Base-by-base conservation (phyloP, 495 filamentous ascomycete genomes). In the Hypoxylon fragiforme region DNA sequence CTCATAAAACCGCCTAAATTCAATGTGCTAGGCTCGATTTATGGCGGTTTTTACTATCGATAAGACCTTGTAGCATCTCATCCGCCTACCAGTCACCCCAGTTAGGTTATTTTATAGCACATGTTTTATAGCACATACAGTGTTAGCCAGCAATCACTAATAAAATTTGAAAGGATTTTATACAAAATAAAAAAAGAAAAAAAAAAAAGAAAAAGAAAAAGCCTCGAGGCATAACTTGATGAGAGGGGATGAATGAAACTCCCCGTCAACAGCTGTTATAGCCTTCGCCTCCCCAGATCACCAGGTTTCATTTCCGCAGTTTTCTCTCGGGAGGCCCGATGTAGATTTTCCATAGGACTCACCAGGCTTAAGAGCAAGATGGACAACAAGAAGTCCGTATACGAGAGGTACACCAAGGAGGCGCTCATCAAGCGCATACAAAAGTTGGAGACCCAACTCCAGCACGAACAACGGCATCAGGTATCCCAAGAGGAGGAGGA, bases 361-460 rank as follows among this genome's bases (percentile, higher is more conserved):
- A 9, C 7, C 34, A 24, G 44, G 35, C 50, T 38, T 14, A 49
- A 48, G 59, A 37, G 31, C 41, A 69, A 64, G 38, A 72, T 70
- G 64, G 64, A 59, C 18, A 50, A 60, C 8, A 30, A 60, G 20
- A 53, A 46, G 44, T 18, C 41, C 7, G 44, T 63, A 26, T 77
- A 76, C 54, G 49, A 51, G 11, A 71, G 71, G 30, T 92, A 88
- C 88, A 83, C 79, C 14, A 82, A 81, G 44, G 74, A 81, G 13
- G 80, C 76, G 40, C 76, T 94, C 15, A 79, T 94, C 51, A 65
- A 81, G 48, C 78, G 86, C 2, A 81, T 95, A 22, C 75, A 71
- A 7, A 68, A 78, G 34, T 75, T 95, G 11, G 90, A 95, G 65
- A 67, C 70, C 38, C 73, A 85, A 58, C 69, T 89, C n/a, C n/a